Conservation (phyloP, 176 grass and related monocot species). For the Musa troglodytarum region DNA sequence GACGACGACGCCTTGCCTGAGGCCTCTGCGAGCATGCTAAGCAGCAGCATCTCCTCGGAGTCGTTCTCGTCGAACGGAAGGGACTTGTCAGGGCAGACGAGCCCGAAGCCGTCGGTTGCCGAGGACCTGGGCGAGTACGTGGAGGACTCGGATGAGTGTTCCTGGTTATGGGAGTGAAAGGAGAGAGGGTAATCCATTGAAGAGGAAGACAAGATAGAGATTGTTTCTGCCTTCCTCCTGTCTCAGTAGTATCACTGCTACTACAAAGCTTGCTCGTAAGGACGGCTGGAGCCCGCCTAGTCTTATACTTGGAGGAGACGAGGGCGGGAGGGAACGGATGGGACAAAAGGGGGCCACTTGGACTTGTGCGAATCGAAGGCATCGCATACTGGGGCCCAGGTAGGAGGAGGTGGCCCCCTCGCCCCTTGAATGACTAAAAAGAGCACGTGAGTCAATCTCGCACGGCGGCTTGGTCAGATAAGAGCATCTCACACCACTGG, state of each 20-base stretch:
- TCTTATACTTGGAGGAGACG: neutral
- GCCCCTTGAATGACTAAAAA: neutral
- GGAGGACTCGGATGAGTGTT: neutral
- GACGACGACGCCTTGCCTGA: neutral
- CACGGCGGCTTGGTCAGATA: neutral
- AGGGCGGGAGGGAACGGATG: neutral
- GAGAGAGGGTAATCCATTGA: neutral
- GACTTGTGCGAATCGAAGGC: neutral
- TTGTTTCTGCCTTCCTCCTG: neutral
- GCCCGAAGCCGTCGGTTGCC: neutral
- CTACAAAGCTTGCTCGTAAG: neutral
- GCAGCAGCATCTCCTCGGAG: slow-evolving; percentile 2
- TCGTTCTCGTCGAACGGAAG: neutral
- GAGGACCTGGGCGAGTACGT: neutral
- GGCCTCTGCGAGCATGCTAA: neutral
- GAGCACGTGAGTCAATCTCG: neutral
- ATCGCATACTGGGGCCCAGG: neutral
- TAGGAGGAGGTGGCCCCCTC: too few species aligned
- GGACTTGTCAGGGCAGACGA: too few species aligned
- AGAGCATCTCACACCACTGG: neutral
- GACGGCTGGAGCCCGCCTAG: neutral
- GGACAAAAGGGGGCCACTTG: neutral
- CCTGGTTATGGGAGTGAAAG: neutral
- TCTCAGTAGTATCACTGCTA: neutral
- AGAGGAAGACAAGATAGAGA: neutral